Conservation (phyloP, 257 asterid genomes). For the Marsdenia floribunda region DNA sequence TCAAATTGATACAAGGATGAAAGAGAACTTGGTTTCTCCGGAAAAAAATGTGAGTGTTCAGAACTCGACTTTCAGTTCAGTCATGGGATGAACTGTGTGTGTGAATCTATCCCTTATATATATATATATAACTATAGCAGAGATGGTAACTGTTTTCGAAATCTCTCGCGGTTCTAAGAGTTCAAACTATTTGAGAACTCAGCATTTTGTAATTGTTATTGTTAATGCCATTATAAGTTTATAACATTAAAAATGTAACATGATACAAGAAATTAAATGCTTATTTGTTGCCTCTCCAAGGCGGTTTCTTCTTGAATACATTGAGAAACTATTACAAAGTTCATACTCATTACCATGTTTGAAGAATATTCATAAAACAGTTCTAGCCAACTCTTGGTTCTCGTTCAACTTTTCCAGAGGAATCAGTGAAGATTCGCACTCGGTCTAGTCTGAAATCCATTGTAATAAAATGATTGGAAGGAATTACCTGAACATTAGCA, state of each 20-base stretch:
- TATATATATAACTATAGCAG: not conserved
- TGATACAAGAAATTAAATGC: not conserved
- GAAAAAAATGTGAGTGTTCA: not conserved
- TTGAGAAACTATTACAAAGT: not conserved
- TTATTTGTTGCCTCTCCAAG: not conserved
- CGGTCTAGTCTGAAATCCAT: conserved; percentile 35
- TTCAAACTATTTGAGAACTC: not conserved
- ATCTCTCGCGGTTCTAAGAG: not conserved
- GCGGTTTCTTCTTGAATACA: not conserved
- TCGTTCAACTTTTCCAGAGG: conserved; percentile 39
- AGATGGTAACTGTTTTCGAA: not conserved
- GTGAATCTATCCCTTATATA: not conserved
- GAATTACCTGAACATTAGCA: conserved; percentile 19
- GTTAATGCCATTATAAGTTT: not conserved
- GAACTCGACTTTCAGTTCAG: not conserved
- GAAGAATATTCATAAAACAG: not conserved
- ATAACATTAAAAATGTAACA: not conserved
- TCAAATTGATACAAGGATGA: conserved; percentile 10
- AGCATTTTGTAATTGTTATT: not conserved
- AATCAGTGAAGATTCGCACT: conserved; percentile 44
- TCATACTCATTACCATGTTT: not conserved
- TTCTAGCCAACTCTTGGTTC: conserved; percentile 44
- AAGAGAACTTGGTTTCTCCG: not conserved
- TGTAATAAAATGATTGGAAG: conserved; percentile 27
- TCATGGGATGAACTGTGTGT: not conserved